A percentile compares a stretch with the other conserved stretches of the same genome.
These are phyloP conservation scores for Phytophthora pistaciae DNA, from an alignment of 352 stramenopile species.

Conservation along the genomic window DNA sequence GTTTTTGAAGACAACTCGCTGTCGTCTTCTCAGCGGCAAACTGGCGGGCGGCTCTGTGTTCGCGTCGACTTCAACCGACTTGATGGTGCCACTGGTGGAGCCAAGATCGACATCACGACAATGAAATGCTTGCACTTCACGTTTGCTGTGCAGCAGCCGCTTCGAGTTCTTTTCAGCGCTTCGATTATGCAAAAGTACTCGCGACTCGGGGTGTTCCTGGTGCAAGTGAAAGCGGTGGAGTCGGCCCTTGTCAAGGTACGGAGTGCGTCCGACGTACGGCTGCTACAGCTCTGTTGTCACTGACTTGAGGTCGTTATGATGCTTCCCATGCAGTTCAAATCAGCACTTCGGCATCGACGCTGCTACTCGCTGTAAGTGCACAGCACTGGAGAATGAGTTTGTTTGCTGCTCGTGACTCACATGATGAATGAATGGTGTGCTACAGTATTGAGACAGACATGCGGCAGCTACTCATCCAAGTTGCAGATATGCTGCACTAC, in stretches of 20 bases:
- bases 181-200: constrained; percentile 75
- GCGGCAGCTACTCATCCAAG: constrained; percentile 51
- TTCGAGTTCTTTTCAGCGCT: constrained; percentile 69
- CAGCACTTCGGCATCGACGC: constrained; percentile 53
- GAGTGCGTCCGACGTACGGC: background rate
- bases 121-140: constrained; percentile 70
- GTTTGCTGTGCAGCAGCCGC: constrained; percentile 55
- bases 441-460: constrained; percentile 54
- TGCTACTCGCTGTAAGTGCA: constrained; percentile 57
- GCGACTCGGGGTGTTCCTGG: constrained; percentile 54
- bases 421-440: background rate
- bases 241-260: constrained; percentile 62
- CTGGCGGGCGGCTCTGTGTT: constrained; percentile 57
- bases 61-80: constrained; percentile 61
- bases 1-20: constrained; percentile 59
- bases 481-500: constrained; percentile 84
- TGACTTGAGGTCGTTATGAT: background rate
- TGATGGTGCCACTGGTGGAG: constrained; percentile 35
- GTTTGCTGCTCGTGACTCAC: background rate
- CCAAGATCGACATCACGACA: constrained; percentile 62
- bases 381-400: constrained; percentile 23
- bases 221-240: constrained; percentile 78
- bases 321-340: constrained; percentile 58
- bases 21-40: constrained; percentile 40
- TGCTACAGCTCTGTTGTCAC: background rate